Percentiles rank a stretch among this genome's conserved stretches.
These are phyloP conservation scores for Colletotrichum eleusines DNA, from an alignment of 2,329 filamentous ascomycete genomes.

Conservation along the genomic window DNA sequence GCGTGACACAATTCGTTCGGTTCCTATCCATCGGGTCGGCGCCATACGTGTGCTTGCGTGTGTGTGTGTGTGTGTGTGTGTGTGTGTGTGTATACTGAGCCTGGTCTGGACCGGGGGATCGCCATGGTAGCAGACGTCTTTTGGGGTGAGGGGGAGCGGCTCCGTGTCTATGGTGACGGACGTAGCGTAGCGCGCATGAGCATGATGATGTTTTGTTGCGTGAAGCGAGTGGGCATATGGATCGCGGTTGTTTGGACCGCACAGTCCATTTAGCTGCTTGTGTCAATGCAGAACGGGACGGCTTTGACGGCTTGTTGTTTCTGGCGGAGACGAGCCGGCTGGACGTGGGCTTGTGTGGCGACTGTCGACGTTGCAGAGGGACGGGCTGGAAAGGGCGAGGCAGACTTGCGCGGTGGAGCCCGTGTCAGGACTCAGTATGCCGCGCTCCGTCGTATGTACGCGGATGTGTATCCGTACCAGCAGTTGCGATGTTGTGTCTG, in stretches of 20 bases:
- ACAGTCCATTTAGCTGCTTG: conserved; percentile 6
- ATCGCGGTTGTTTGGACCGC: neutral
- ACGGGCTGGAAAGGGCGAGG: neutral
- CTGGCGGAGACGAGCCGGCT: conserved; percentile 14
- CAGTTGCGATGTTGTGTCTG: conserved; percentile 5
- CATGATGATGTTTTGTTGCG: neutral
- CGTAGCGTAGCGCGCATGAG: conserved; percentile 17
- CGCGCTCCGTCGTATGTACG: neutral
- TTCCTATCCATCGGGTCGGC: neutral
- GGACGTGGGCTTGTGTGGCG: conserved; percentile 22
- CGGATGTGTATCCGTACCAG: neutral
- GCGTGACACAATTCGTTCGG: conserved; percentile 7
- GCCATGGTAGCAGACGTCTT: too few relatives aligned
- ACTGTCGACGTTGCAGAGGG: conserved; percentile 23
- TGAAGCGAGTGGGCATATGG: neutral
- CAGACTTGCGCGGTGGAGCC: neutral
- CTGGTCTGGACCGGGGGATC: too few relatives aligned
- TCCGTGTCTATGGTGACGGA: conserved; percentile 9
- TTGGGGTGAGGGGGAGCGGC: too few relatives aligned
- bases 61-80: too few relatives aligned
- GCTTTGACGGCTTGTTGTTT: conserved; percentile 13
- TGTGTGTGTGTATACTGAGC: too few relatives aligned
- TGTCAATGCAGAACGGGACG: conserved; percentile 1
- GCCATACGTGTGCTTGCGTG: too few relatives aligned
- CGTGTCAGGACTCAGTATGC: neutral